These are phyloP conservation scores for Sporothrix brunneoviolacea DNA, from an alignment of 2,329 filamentous ascomycete genomes.

Conservation along the genomic window DNA sequence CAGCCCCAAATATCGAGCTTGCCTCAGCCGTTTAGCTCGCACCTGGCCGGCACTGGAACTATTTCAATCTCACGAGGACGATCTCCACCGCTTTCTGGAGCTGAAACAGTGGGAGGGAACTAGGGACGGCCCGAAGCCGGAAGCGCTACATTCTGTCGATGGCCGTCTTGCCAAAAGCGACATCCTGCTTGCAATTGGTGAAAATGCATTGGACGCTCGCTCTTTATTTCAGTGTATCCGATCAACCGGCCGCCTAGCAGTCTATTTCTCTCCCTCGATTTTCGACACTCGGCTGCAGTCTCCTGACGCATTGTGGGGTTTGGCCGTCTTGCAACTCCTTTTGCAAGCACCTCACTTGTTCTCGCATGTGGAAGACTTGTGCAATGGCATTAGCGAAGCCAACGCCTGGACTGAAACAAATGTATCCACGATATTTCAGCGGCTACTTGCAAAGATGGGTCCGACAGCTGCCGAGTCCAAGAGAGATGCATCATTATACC, in stretches of 20 bases:
- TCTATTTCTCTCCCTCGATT: not conserved
- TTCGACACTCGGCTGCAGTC: not conserved
- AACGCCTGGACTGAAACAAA: not conserved
- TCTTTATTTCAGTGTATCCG: not conserved
- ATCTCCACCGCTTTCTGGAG: conserved; percentile 2
- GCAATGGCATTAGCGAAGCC: not conserved
- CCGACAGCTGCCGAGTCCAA: not conserved
- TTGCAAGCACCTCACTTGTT: not conserved
- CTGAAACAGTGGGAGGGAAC: not conserved
- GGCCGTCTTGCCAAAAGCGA: not conserved
- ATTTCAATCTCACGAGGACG: not conserved
- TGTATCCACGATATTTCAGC: not conserved
- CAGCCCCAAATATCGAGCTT: not conserved
- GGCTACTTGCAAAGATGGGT: not conserved
- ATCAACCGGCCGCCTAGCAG: not conserved
- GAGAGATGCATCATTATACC: not conserved
- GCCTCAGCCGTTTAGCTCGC: not conserved
- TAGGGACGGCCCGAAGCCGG: not conserved
- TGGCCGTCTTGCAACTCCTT: not conserved
- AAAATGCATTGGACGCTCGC: not conserved
- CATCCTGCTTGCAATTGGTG: not conserved
- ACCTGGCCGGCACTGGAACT: not conserved
- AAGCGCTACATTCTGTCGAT: not conserved
- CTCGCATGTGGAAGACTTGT: not conserved
- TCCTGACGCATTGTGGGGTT: not conserved